Evolutionary conservation across 2,329 filamentous ascomycete species (phyloP).

Genomic region (Seiridium cupressi): DNA sequence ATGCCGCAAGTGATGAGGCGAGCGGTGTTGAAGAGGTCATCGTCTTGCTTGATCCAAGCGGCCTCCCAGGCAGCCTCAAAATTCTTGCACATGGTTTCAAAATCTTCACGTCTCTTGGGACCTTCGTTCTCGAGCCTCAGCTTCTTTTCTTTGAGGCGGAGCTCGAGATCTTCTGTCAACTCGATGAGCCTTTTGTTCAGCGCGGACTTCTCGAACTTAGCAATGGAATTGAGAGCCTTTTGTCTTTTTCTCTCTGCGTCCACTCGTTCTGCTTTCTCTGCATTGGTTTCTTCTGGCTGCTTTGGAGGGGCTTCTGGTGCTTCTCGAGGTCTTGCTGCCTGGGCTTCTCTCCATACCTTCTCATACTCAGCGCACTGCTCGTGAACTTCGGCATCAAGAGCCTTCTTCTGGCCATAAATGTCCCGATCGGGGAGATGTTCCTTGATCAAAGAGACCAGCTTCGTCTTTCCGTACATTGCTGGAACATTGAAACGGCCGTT

Average conservation of each 20-base stretch:
- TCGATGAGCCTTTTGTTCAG: not conserved
- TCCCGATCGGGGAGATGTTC: not conserved
- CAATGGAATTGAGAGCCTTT: conserved; percentile 22
- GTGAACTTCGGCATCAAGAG: conserved; percentile 11
- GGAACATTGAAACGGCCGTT: conserved; percentile 57
- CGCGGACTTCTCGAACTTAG: conserved; percentile 1
- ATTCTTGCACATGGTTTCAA: conserved; percentile 5
- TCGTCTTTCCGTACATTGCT: conserved; percentile 8
- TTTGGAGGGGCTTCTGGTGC: conserved; percentile 9
- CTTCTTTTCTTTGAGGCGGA: not conserved
- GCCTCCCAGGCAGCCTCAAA: conserved; percentile 13
- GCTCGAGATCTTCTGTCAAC: not conserved
- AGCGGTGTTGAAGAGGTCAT: conserved; percentile 56
- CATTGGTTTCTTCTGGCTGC: conserved; percentile 5
- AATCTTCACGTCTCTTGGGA: not conserved
- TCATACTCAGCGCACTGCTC: not conserved
- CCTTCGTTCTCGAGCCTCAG: not conserved
- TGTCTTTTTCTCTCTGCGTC: conserved; percentile 18
- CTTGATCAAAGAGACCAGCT: conserved; percentile 2
- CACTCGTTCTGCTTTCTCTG: too few species aligned
- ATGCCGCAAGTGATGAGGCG: conserved; percentile 52
- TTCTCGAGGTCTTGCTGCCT: not conserved
- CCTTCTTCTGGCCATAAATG: too few species aligned
- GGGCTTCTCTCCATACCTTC: not conserved
- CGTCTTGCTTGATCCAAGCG: conserved; percentile 38